Evolutionary conservation across 225 moss, liverwort and hornwort species (phyloP).

Genomic region (Climacium dendroides): DNA sequence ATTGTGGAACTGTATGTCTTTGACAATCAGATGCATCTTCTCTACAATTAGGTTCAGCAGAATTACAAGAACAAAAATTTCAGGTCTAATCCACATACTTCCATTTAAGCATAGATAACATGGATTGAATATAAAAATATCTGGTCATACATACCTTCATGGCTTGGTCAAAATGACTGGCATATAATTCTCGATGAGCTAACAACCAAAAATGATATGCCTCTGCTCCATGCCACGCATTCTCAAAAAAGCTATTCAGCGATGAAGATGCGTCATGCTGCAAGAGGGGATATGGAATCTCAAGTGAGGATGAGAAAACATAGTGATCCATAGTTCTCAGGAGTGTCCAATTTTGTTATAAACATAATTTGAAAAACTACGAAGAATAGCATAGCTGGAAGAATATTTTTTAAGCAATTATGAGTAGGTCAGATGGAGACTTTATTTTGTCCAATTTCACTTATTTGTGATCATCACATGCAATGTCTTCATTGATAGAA

Average conservation of each 20-base stretch:
- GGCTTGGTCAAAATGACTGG: conserved; percentile 65
- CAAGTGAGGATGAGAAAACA: background rate
- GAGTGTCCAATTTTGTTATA: background rate
- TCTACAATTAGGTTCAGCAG: background rate
- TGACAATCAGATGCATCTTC: background rate
- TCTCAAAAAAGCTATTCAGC: conserved; percentile 30
- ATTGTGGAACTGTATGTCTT: background rate
- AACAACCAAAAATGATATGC: conserved; percentile 86
- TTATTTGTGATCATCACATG: background rate
- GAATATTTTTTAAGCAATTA: no score
- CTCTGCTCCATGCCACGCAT: conserved; percentile 90
- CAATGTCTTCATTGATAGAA: background rate
- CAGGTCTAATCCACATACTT: background rate
- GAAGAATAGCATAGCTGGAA: background rate
- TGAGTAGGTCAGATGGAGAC: background rate
- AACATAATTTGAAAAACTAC: background rate
- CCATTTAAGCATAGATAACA: background rate
- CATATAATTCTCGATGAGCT: conserved; percentile 76
- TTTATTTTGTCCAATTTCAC: background rate
- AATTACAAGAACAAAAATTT: background rate
- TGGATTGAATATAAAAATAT: background rate
- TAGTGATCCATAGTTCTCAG: background rate
- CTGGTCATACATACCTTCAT: conserved; percentile 52
- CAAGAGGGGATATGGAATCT: background rate
- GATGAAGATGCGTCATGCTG: conserved; percentile 46